Evolutionary conservation across 495 filamentous ascomycete genomes (phyloP), one percentile per base, ranked within the genome.

Genomic region (Bathelium albidoporum): DNA sequence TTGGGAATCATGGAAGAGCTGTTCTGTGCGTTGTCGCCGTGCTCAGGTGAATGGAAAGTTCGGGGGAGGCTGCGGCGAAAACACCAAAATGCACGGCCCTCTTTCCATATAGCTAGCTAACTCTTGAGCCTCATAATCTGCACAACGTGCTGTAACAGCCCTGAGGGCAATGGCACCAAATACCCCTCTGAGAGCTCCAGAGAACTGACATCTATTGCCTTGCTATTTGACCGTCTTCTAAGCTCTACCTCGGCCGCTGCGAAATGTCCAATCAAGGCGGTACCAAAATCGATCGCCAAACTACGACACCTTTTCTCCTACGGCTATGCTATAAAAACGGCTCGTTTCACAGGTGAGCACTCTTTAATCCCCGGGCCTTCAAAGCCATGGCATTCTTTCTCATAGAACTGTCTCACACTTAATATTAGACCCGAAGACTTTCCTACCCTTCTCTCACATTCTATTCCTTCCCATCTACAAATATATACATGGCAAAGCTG

Each of bases 401-500:
- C 20, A 16, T 26, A 20, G 7, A 4, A 29, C 49, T 3, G 9
- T 10, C 43, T 49, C 5, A 34, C 52, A 20, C 20, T 49, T 55
- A 44, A 62, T 32, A 22, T 20, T 71, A 88, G 86, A 66, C 81
- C 84, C 39, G 82, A 88, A 32, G 88, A 92, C 66, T 89, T 90
- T 76, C 66, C 80, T 49, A 70, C 75, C 39, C 62, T 74, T 63
- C 67, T 74, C 39, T 65, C 79, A 34, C 65, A 71, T 58, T 73
- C 79, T 28, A 83, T 89, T 26, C 87, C 88, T 29, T 77, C 83
- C 4, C 84, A 88, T 74, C 80, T 94, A 34, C 80, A 89, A 64
- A 88, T 97, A 71, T 92, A 96, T 81, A 93, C 91, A 69, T 96
- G 90, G 90, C 82, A 82, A 62, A 83, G 83, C 70, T 92, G 89